Evolutionary conservation across 208 protist genomes (phyloP).

Genomic region (Tritrichomonas musculus): DNA sequence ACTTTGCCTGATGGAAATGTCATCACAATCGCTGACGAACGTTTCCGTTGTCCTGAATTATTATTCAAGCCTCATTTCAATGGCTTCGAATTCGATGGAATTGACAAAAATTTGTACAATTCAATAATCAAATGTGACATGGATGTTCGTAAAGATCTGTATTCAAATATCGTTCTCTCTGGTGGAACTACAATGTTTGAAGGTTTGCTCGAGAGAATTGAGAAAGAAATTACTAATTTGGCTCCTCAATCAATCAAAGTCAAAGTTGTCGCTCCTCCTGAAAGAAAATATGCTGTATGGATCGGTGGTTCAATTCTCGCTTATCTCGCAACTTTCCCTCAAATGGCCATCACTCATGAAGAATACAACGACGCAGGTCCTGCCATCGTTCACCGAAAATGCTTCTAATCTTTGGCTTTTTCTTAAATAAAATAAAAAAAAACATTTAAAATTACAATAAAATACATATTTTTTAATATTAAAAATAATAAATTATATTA

Average conservation of each 20-base stretch:
- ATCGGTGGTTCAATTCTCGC: slow-evolving; percentile 52
- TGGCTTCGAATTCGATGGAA: no score
- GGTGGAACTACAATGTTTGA: slow-evolving; percentile 58
- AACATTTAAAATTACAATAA: no score
- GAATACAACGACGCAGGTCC: slow-evolving; percentile 56
- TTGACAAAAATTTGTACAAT: not conserved
- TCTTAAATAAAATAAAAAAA: no score
- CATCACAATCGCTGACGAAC: slow-evolving; percentile 53
- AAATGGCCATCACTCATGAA: slow-evolving; percentile 55
- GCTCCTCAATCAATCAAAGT: slow-evolving; percentile 54
- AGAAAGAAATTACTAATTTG: slow-evolving; percentile 62
- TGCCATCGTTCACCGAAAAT: slow-evolving; percentile 36
- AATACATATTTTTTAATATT: not conserved
- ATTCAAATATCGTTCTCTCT: slow-evolving; percentile 56
- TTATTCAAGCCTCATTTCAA: no score
- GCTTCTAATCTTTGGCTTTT: no score
- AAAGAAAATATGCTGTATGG: slow-evolving; percentile 75
- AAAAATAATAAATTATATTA: not conserved
- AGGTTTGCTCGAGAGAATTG: slow-evolving; percentile 85
- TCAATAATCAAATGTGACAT: slow-evolving; percentile 60
- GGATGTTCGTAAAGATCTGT: slow-evolving; percentile 59
- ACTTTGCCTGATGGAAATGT: slow-evolving; percentile 65
- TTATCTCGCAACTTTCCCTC: slow-evolving; percentile 50
- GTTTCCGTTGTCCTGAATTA: no score
- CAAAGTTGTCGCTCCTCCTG: slow-evolving; percentile 50